Conservation (phyloP, 2,329 filamentous ascomycete genomes). For the Calonectria montana region DNA sequence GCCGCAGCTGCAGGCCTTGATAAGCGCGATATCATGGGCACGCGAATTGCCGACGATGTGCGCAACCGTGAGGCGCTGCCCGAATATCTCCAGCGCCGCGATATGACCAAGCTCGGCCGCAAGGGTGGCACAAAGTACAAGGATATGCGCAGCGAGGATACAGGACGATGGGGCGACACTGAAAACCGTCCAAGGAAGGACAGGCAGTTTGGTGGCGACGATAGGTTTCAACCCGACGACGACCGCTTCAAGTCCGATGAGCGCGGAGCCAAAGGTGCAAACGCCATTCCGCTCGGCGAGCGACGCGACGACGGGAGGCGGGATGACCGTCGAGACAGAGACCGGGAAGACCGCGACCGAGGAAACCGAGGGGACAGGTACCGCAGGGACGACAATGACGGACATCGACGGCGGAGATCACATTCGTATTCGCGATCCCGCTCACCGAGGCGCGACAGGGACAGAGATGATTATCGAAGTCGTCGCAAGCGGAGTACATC, state of each 20-base stretch:
- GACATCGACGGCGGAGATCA: conserved; percentile 34
- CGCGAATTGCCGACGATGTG: conserved; percentile 84
- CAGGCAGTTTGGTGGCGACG: conserved; percentile 62
- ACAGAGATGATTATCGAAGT: conserved; percentile 58
- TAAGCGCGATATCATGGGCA: conserved; percentile 87
- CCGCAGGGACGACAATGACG: conserved; percentile 39
- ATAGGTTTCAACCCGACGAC: conserved; percentile 75
- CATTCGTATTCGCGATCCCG: conserved; percentile 61
- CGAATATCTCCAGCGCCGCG: conserved; percentile 90
- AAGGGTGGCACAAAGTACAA: conserved; percentile 92
- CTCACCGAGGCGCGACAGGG: conserved; percentile 61
- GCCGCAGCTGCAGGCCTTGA: conserved; percentile 79
- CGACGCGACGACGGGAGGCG: conserved; percentile 56
- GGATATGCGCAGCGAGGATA: conserved; percentile 91
- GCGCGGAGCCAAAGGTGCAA: conserved; percentile 70
- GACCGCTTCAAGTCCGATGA: conserved; percentile 58
- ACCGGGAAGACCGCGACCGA: conserved; percentile 14
- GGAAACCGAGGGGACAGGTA: conserved; percentile 43
- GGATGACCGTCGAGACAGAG: conserved; percentile 44
- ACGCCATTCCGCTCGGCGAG: conserved; percentile 76
- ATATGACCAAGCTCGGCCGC: conserved; percentile 93
- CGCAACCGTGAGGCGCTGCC: conserved; percentile 85
- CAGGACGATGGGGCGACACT: conserved; percentile 82
- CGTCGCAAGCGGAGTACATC: conserved; percentile 70
- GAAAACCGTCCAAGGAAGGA: conserved; percentile 60